Evolutionary conservation across 768 basidiomycete genomes (phyloP).

Genomic region (Agrocybe pediades): DNA sequence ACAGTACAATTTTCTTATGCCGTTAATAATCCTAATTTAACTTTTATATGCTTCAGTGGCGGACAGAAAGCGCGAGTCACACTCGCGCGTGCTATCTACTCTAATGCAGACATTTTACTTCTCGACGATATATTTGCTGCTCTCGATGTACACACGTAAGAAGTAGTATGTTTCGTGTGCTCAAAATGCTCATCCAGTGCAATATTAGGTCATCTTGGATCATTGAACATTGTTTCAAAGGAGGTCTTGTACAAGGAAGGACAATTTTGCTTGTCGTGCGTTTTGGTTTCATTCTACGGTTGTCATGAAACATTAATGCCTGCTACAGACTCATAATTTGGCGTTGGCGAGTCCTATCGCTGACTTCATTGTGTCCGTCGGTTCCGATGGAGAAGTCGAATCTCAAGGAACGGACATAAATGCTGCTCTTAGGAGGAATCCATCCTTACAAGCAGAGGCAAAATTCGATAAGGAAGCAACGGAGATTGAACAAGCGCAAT

Average conservation of each 20-base stretch:
- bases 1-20: neutral
- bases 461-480: conserved; percentile 27
- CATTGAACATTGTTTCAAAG: conserved; percentile 72
- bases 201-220: conserved; percentile 78
- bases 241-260: conserved; percentile 68
- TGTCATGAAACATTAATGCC: neutral
- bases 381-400: conserved; percentile 48
- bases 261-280: conserved; percentile 79
- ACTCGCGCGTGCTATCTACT: conserved; percentile 48
- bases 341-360: conserved; percentile 51
- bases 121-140: conserved; percentile 75
- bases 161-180: neutral
- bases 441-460: conserved; percentile 31
- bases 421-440: conserved; percentile 11
- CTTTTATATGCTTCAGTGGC: neutral
- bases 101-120: conserved; percentile 57
- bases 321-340: conserved; percentile 44
- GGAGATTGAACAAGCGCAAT: conserved; percentile 21
- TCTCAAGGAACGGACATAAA: conserved; percentile 44
- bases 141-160: conserved; percentile 42
- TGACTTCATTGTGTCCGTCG: conserved; percentile 53
- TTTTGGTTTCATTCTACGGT: conserved; percentile 1
- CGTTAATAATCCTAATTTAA: neutral
- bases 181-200: conserved; percentile 21
- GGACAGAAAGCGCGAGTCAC: conserved; percentile 41